Conservation (phyloP, 108 stramenopile genomes). For the Nitzschia sp. region DNA sequence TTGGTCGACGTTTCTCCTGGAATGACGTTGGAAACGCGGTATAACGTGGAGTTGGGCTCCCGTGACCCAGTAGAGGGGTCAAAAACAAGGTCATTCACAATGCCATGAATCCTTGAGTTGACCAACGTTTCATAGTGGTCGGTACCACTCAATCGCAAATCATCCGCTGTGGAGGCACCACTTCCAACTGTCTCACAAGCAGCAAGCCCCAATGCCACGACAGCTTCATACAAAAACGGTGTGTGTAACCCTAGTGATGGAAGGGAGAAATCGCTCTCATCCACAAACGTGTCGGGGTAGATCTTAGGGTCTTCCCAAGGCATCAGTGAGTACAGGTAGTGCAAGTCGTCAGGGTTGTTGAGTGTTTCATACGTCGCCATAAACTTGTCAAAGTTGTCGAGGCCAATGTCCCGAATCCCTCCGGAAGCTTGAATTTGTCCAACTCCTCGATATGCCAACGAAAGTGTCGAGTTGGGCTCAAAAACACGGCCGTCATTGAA, state of each 20-base stretch:
- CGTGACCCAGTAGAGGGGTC: constrained; percentile 49
- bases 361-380: neutral
- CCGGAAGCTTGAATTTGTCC: constrained; percentile 24
- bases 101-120: constrained; percentile 39
- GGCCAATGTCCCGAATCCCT: constrained; percentile 2
- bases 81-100: constrained; percentile 39
- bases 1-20: neutral
- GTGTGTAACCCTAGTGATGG: constrained; percentile 3
- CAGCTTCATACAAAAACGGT: constrained; percentile 55
- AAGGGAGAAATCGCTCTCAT: neutral
- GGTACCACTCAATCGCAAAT: constrained; percentile 32
- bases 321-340: constrained; percentile 14
- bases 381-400: constrained; percentile 14
- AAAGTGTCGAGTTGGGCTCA: constrained; percentile 30
- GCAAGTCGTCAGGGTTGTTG: constrained; percentile 25
- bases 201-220: constrained; percentile 55
- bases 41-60: constrained; percentile 34
- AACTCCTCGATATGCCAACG: constrained; percentile 42
- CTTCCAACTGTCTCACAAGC: constrained; percentile 26
- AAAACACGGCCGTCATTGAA: constrained; percentile 28
- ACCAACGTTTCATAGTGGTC: constrained; percentile 35
- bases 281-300: neutral
- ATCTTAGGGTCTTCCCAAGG: constrained; percentile 2
- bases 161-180: neutral
- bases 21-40: constrained; percentile 39